phyloP scores from a whole-genome alignment of 208 protist species.

The Leishmania arabica region DNA sequence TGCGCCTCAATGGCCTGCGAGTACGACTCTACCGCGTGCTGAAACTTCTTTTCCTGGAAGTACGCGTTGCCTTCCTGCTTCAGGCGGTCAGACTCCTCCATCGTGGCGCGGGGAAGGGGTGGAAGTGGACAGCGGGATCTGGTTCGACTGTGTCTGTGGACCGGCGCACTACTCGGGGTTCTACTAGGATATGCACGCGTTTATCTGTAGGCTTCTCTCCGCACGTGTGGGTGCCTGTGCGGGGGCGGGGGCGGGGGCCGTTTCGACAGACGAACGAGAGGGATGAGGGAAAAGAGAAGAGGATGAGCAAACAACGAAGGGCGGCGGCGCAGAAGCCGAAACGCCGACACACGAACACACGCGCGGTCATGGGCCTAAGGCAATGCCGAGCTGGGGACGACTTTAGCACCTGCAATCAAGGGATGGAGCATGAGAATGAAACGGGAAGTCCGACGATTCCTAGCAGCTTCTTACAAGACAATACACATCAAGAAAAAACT shows the following conservation, averaged over 20 bases:
- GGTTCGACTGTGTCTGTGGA: background rate
- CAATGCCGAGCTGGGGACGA: background rate
- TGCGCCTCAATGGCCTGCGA: constrained; percentile 85
- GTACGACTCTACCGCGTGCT: constrained; percentile 93
- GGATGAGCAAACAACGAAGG: background rate
- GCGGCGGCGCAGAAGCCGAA: background rate
- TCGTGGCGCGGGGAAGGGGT: constrained; percentile 4
- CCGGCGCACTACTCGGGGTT: background rate
- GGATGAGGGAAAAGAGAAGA: background rate
- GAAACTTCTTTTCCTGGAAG: constrained; percentile 89
- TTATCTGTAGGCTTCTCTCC: background rate
- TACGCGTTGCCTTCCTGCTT: constrained; percentile 85
- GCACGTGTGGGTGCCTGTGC: background rate
- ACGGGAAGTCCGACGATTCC: background rate
- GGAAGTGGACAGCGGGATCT: background rate
- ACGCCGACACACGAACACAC: too few relatives aligned
- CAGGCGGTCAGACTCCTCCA: constrained; percentile 62
- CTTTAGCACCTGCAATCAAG: background rate
- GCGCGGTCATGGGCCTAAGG: background rate
- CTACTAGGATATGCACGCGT: background rate
- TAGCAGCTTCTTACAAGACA: background rate
- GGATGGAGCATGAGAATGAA: background rate
- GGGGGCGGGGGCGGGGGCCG: background rate
- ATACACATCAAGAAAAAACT: background rate
- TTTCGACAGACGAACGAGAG: background rate